Conservation (phyloP, 805 yeast species). For the Sporopachydermia lactativora region DNA sequence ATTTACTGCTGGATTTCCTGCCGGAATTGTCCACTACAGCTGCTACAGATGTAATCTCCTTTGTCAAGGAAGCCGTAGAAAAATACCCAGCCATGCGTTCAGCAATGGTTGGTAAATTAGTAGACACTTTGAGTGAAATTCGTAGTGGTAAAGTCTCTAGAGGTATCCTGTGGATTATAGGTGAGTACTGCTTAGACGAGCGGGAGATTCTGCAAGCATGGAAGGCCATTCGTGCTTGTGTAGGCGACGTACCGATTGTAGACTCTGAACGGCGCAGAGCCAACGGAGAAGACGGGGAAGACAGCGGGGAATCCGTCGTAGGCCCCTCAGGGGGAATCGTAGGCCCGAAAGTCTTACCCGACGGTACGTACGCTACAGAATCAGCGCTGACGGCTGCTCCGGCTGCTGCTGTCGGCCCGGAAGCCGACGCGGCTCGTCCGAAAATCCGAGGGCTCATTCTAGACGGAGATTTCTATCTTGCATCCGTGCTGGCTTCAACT, state of each 20-base stretch:
- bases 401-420: conserved; percentile 15
- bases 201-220: conserved; percentile 68
- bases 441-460: conserved; percentile 72
- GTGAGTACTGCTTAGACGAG: conserved; percentile 74
- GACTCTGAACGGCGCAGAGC: conserved; percentile 47
- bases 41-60: conserved; percentile 81
- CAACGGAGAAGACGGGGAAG: conserved; percentile 21
- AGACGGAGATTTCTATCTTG: conserved; percentile 83
- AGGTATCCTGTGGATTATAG: conserved; percentile 90
- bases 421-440: conserved; percentile 33
- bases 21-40: conserved; percentile 74
- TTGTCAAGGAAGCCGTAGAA: conserved; percentile 89
- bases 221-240: conserved; percentile 66
- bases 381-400: conserved; percentile 48
- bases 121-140: conserved; percentile 46
- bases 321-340: conserved; percentile 9
- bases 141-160: conserved; percentile 86
- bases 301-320: conserved; percentile 20
- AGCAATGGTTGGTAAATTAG: conserved; percentile 47
- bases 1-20: conserved; percentile 71
- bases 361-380: conserved; percentile 97
- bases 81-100: conserved; percentile 71
- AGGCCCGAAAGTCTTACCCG: conserved; percentile 79
- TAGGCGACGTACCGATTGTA: conserved; percentile 87
- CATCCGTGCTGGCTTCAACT: conserved; percentile 77